A percentile compares a stretch with the other conserved stretches of the same genome.
Evolutionary conservation across 306 rosid species (phyloP).

Genomic region (Malus asiatica): DNA sequence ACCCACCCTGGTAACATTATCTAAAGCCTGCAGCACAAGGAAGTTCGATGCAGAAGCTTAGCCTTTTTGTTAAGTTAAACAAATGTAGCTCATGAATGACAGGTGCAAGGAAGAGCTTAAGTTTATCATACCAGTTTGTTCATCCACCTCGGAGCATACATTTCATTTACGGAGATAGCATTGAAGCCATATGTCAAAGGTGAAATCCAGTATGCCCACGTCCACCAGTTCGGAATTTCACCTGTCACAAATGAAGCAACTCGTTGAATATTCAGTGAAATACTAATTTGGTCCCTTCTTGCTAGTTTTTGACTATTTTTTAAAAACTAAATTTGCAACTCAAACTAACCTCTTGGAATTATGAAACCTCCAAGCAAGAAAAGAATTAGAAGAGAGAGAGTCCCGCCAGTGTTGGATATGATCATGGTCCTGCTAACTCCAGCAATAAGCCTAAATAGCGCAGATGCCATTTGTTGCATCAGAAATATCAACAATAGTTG

Average conservation of each 20-base stretch:
- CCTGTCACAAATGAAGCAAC: constrained; percentile 34
- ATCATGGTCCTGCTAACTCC: constrained; percentile 86
- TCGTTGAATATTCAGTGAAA: constrained; percentile 5
- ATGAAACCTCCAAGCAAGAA: constrained; percentile 90
- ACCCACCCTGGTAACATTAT: constrained; percentile 39
- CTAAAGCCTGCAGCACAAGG: constrained; percentile 30
- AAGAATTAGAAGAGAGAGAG: constrained; percentile 63
- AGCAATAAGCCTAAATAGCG: constrained; percentile 71
- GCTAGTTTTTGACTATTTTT: not conserved
- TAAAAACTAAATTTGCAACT: not conserved
- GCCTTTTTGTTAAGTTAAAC: not conserved
- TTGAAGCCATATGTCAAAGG: constrained; percentile 75
- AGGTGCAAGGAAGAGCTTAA: not conserved
- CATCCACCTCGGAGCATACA: constrained; percentile 93
- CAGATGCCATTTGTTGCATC: constrained; percentile 89
- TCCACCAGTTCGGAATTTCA: constrained; percentile 86
- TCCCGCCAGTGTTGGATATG: constrained; percentile 90
- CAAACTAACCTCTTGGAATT: constrained; percentile 62
- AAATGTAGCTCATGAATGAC: not conserved
- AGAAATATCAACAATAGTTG: constrained; percentile 67
- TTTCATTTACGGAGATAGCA: constrained; percentile 69
- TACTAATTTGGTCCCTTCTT: not conserved
- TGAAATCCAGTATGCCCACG: constrained; percentile 88
- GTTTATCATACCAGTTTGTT: constrained; percentile 39
- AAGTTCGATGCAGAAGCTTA: not conserved